Base-by-base conservation (phyloP, 148 eudicot species). In the Fagopyrum esculentum region DNA sequence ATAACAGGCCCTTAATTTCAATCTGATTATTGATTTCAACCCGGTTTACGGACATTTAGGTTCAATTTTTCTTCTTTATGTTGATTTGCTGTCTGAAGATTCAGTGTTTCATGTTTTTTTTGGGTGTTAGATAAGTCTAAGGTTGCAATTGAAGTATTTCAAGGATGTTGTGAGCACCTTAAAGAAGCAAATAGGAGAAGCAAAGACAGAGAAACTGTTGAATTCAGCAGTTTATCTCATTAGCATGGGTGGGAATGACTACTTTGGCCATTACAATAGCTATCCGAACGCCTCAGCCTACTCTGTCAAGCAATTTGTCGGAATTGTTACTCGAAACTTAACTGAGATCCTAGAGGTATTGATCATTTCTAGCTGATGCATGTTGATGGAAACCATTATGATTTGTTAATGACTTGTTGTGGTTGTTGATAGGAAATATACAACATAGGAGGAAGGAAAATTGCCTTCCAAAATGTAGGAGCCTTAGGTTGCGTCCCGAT, bases 221-320 rank as follows among this genome's bases (percentile, higher is more conserved):
- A 6, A 73, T 2, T 48, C 35, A 45, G 82, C 78, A 6, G 78
- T 80, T 4, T 76, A 59, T 44, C 50, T 80, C 19, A 70, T 80
- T 46, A 80, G 77, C 72, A 76, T 80, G 49, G 82, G 82, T 9
- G 82, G 78, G 6, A 80, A 80, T 22, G 82, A 80, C 73, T 80
- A 76, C 76, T 78, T 78, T 13, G 52, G 59, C 71, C 29, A 72
- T 59, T 73, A 73, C 57, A 46, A 68, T 9, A 17, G 30, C 16
- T 26, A 49, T 17, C 80, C 75, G 3, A 59, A 59, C 9, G 56
- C 76, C 10, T 46, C 80, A 29, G 26, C n/a, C 7, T 69, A 74
- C 4, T 73, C 70, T 35, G 45, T 49, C 19, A 72, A 30, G 40
- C 60, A 60, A 55, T 61, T 50, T 19, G 80, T 78, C 1, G 75